Percentiles rank a stretch among this genome's conserved stretches.
These are phyloP conservation scores for Ustilago hordei DNA, from an alignment of 1,284 basidiomycete genomes.

Conservation along the genomic window DNA sequence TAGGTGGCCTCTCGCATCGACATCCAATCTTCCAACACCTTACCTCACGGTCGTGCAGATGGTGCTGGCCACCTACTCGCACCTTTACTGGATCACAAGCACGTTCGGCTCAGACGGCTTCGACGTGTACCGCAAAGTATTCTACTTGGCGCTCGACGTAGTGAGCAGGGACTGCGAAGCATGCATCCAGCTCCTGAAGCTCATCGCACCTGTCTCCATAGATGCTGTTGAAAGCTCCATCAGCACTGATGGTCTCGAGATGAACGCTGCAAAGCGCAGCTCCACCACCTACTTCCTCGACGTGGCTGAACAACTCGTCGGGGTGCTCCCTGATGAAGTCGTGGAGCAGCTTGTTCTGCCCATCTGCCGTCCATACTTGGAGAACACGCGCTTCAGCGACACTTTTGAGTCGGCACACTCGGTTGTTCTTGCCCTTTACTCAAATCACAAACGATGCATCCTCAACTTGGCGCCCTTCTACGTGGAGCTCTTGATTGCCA, in stretches of 20 bases:
- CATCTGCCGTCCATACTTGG: conserved; percentile 58
- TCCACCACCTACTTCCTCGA: conserved; percentile 60
- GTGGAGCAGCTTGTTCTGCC: conserved; percentile 58
- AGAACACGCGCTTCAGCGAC: conserved; percentile 56
- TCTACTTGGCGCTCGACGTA: conserved; percentile 66
- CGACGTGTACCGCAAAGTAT: conserved; percentile 65
- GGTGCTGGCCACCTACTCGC: conserved; percentile 54
- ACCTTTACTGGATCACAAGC: conserved; percentile 64
- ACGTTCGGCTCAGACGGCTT: conserved; percentile 65
- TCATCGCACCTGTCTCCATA: conserved; percentile 24
- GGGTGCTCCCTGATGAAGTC: conserved; percentile 58
- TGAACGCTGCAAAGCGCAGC: conserved; percentile 38
- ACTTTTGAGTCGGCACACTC: conserved; percentile 68
- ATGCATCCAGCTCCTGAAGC: conserved; percentile 49
- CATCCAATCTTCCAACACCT: conserved; percentile 56
- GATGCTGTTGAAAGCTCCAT: conserved; percentile 7
- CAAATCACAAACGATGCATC: conserved; percentile 47
- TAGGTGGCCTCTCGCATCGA: conserved; percentile 49
- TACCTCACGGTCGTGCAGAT: conserved; percentile 54
- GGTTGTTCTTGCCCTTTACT: conserved; percentile 61
- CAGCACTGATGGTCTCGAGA: conserved; percentile 15
- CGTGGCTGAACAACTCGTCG: conserved; percentile 62
- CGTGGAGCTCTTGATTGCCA: conserved; percentile 53
- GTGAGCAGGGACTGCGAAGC: conserved; percentile 61
- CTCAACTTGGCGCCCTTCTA: conserved; percentile 64